Evolutionary conservation across 2,329 filamentous ascomycete species (phyloP), one percentile per base, ranked within the genome.

Genomic region (Ilyonectria mors-panacis): DNA sequence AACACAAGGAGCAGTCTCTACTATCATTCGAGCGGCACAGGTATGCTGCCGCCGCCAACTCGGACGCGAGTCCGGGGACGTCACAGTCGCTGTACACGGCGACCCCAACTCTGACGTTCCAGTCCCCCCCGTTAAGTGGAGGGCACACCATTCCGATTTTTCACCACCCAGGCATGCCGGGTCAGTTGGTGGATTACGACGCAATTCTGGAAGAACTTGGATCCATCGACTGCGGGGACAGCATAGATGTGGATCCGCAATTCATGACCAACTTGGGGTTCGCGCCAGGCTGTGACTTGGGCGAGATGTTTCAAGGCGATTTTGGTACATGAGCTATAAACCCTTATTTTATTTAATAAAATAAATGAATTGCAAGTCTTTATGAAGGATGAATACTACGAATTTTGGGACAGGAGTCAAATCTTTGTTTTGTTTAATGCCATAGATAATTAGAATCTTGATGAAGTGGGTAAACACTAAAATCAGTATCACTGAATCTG

Each of bases 231-330:
- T 84, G 82, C 69, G 79, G 80, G 1, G 85, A 86, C 59, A 80
- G 81, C 39, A 79, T 87, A 50, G 86, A 88, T 28, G 83, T 85
- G 13, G 88, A 91, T 69, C 84, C 87, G 2, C 87, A 90, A 68
- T 91, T 92, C 72, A 90, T 92, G 89, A 85, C 88, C 50, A 92
- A 92, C 71, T 81, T 92, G 21, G 90, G 90, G 0, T 91, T 91
- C 75, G 88, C 86, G 1, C 89, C 89, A 0, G 89, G 89, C 28
- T 86, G 87, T 37, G 88, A 89, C 64, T 81, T 91, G 56, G 83
- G 85, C 0, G 88, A 89, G 69, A 83, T 88, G 81, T 79, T 80
- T 70, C 75, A 77, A 59, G 77, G 80, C 28, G 81, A 83, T 28
- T 84, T 81, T 74, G 79, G 81, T 19, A 69, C 71, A 69, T 78